Conservation (phyloP, 495 filamentous ascomycete species). For the Hypoxylon rickii region DNA sequence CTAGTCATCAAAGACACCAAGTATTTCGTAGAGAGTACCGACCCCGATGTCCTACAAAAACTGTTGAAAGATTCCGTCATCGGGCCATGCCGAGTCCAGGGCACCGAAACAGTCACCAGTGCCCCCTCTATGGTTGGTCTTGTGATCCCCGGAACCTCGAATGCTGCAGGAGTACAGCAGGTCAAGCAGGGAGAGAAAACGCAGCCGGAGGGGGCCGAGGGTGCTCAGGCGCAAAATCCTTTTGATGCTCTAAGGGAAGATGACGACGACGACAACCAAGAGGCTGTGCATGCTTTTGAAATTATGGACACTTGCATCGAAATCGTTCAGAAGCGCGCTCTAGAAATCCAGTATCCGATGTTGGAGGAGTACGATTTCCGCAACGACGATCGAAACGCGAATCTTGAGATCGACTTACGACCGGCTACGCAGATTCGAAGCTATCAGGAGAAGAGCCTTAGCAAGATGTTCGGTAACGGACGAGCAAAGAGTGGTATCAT, state of each 20-base stretch:
- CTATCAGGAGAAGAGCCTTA: constrained; percentile 95
- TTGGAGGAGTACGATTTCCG: constrained; percentile 98
- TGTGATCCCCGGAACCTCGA: constrained; percentile 93
- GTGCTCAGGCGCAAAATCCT: constrained; percentile 44
- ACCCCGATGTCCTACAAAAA: constrained; percentile 80
- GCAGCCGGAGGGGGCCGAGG: constrained; percentile 40
- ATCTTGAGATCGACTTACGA: constrained; percentile 87
- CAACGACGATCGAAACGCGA: constrained; percentile 88
- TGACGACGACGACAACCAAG: constrained; percentile 87
- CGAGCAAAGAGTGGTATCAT: constrained; percentile 97
- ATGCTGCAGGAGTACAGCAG: constrained; percentile 84
- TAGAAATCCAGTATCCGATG: constrained; percentile 82
- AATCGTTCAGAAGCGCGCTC: constrained; percentile 84
- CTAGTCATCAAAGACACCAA: constrained; percentile 91
- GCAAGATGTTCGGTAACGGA: constrained; percentile 99
- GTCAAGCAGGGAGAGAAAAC: constrained; percentile 46
- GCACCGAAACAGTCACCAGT: constrained; percentile 71
- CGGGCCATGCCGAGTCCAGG: constrained; percentile 50
- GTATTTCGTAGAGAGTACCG: constrained; percentile 90
- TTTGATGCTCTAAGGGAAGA: constrained; percentile 71
- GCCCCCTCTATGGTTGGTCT: constrained; percentile 88
- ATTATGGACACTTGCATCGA: constrained; percentile 79
- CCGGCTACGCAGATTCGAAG: constrained; percentile 83
- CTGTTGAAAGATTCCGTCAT: constrained; percentile 67
- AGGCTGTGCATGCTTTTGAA: constrained; percentile 94